These are phyloP conservation scores for Aspergillus felis DNA, from an alignment of 2,329 filamentous ascomycete species.

Conservation along the genomic window DNA sequence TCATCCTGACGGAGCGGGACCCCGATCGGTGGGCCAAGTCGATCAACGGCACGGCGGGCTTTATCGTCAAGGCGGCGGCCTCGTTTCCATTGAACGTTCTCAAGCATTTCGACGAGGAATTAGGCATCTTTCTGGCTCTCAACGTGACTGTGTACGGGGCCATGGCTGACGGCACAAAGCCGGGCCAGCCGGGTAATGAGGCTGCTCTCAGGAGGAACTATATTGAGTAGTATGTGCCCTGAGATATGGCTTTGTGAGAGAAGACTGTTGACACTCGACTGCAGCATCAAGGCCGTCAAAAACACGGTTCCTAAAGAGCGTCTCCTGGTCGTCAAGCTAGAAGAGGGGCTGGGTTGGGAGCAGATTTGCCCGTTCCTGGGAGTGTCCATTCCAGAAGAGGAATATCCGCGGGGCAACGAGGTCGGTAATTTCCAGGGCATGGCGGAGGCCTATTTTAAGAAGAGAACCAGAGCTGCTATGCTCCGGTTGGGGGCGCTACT, in stretches of 20 bases:
- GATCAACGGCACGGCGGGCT: conserved; percentile 16
- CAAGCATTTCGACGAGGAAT: conserved; percentile 14
- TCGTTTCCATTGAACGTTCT: conserved; percentile 18
- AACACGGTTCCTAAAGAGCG: conserved; percentile 17
- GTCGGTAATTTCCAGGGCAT: conserved; percentile 16
- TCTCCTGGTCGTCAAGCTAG: conserved; percentile 15
- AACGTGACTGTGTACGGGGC: conserved; percentile 10
- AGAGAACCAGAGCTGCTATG: conserved; percentile 9
- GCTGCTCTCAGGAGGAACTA: conserved; percentile 13
- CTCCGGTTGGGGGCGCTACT: conserved; percentile 11
- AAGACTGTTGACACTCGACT: background rate
- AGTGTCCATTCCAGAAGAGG: conserved; percentile 14
- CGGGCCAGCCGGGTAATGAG: conserved; percentile 13
- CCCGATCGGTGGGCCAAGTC: conserved; percentile 21
- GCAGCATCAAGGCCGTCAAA: conserved; percentile 18
- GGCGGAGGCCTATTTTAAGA: conserved; percentile 9
- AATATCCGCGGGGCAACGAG: conserved; percentile 20
- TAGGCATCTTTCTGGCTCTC: conserved; percentile 13
- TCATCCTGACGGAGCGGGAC: conserved; percentile 21
- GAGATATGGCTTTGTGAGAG: background rate
- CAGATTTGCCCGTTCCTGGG: conserved; percentile 21
- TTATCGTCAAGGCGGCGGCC: background rate
- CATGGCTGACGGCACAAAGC: conserved; percentile 7
- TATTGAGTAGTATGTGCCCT: conserved; percentile 18
- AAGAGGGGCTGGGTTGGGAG: conserved; percentile 22